Evolutionary conservation across 225 moss, liverwort and hornwort genomes (phyloP).

Genomic region (Sphagnum tenellum): DNA sequence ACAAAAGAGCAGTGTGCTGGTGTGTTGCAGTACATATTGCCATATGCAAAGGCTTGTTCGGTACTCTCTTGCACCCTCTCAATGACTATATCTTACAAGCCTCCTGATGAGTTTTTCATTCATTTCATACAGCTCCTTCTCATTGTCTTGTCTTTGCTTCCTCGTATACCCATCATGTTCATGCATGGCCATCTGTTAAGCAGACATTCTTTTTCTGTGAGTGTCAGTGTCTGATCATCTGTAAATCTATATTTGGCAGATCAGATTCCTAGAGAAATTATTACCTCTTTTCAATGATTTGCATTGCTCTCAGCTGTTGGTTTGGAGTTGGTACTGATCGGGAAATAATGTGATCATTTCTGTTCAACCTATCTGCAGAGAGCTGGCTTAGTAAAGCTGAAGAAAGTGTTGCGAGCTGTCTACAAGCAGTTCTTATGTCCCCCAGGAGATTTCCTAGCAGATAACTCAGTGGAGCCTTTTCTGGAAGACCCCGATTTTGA

Average conservation of each 20-base stretch:
- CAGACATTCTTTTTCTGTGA: too few relatives aligned
- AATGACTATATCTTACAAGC: background rate
- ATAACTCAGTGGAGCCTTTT: constrained; percentile 67
- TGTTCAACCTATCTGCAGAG: constrained; percentile 37
- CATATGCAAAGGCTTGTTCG: constrained; percentile 90
- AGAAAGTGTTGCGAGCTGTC: constrained; percentile 87
- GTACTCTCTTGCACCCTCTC: constrained; percentile 20
- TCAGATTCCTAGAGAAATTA: too few relatives aligned
- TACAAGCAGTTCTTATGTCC: constrained; percentile 88
- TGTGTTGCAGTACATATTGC: constrained; percentile 88
- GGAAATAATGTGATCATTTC: too few relatives aligned
- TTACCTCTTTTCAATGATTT: too few relatives aligned
- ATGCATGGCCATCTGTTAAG: too few relatives aligned
- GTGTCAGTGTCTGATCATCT: too few relatives aligned
- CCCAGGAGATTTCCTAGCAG: constrained; percentile 48
- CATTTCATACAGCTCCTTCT: background rate
- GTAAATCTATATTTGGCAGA: too few relatives aligned
- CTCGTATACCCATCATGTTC: too few relatives aligned
- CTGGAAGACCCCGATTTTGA: constrained; percentile 78
- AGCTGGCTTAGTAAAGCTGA: constrained; percentile 76
- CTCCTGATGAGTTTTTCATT: background rate
- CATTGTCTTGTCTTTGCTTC: too few relatives aligned
- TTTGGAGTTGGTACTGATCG: too few relatives aligned
- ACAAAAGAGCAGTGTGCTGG: constrained; percentile 93
- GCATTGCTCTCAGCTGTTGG: too few relatives aligned